Evolutionary conservation across 2,329 filamentous ascomycete genomes (phyloP).

Genomic region (Fusarium oxysporum): DNA sequence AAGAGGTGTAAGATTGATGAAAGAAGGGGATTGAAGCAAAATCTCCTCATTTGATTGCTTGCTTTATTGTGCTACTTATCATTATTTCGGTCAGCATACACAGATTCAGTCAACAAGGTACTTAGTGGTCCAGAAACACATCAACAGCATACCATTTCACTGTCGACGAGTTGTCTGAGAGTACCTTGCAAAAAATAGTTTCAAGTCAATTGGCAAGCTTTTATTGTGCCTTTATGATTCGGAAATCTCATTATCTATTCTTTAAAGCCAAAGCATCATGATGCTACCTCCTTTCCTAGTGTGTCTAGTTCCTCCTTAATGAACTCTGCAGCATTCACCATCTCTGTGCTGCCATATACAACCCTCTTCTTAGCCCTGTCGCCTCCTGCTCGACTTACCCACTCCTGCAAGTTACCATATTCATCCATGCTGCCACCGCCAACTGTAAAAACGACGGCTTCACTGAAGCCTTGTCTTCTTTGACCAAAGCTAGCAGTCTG

Average conservation of each 20-base stretch:
- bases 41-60: not conserved
- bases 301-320: constrained; percentile 72
- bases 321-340: constrained; percentile 77
- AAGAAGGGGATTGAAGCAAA: not conserved
- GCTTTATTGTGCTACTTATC: not conserved
- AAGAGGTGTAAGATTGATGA: not conserved
- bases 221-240: not conserved
- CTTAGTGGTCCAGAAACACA: not conserved
- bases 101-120: not conserved
- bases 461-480: constrained; percentile 86
- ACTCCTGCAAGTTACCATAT: constrained; percentile 97
- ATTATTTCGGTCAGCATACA: accelerated
- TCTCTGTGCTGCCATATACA: constrained; percentile 93
- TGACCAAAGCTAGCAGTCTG: constrained; percentile 91
- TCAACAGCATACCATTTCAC: not conserved
- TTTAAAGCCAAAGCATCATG: constrained; percentile 38
- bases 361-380: constrained; percentile 79
- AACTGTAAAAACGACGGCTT: constrained; percentile 93
- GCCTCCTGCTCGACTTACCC: constrained; percentile 82
- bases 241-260: constrained; percentile 40
- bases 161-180: not conserved
- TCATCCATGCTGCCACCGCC: constrained; percentile 99
- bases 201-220: not conserved
- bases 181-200: not conserved
- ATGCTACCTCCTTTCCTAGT: constrained; percentile 67